Base-by-base conservation (phyloP, 2,329 filamentous ascomycete genomes). In the Ophiocordyceps polyrhachis-furcata region DNA sequence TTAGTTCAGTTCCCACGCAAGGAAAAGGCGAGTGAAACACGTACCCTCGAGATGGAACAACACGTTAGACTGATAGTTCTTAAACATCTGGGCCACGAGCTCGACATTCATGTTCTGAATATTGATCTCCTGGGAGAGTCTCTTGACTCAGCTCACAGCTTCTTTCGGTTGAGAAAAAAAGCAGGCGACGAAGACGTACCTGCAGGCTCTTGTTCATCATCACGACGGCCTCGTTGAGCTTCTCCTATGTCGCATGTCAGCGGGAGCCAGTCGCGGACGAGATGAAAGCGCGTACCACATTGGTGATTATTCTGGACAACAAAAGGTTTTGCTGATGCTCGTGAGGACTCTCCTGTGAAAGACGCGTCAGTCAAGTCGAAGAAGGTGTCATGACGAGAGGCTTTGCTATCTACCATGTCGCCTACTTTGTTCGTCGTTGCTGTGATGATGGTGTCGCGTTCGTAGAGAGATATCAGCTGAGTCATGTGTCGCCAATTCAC, bases 101-200 rank as follows among this genome's bases (percentile, higher is more conserved):
- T 96, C 91, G 32, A 95, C 86, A 58, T 98, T 93, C 87, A 96
- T 95, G 62, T 96, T 98, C 56, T 94, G 84, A 46, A 95, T 81
- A 58, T 96, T 96, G 71, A 96, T 95, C 53, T 96, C 89, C 83
- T 94, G 53, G 3, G 35, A 2, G 8, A 13, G 14, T 3, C 14
- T 17, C 3, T 13, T 8, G n/a, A 9, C 32, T 49, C 23, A 48
- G 40, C 49, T 40, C 3, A 11, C n/a, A 17, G 4, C 4, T 2
- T 8, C 8, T 14, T 23, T 32, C 19, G 13, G 25, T 3, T 14
- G 25, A 20, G 20, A 8, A 17, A 5, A 13, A 14, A n/a, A 7
- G 23, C 6, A 28, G 25, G 8, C 8, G 25, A 28, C 25, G 9
- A 23, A 19, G 12, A 49, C 35, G 14, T 43, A 88, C 86, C 64